Evolutionary conservation across 2,329 filamentous ascomycete genomes (phyloP), one percentile per base, ranked within the genome.

Genomic region (Dactylellina cionopaga): DNA sequence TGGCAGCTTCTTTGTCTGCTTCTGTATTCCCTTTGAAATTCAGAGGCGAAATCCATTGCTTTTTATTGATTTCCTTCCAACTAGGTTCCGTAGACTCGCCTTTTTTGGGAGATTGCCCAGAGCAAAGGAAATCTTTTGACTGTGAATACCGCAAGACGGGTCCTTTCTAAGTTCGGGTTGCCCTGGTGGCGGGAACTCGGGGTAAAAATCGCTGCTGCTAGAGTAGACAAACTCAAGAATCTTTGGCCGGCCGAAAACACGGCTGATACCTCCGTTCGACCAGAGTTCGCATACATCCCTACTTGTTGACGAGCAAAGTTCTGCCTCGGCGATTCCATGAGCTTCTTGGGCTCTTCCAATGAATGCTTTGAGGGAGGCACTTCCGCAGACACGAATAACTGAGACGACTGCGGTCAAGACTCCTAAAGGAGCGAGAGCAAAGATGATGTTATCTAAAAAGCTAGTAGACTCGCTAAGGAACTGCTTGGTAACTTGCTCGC

Each of bases 351-450:
- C 77, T 33, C 81, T 63, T 0, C 82, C 82, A 5, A 83, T 77
- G 17, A 83, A 78, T 1, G 82, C 80, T 11, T 79, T 77, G 51
- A 74, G 24, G 15, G 60, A 76, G 2, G 47, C 13, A 35, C 27
- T 62, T 43, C 63, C 0, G 78, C 81, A 58, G 75, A 81, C 33
- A 54, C 79, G 76, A 15, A 80, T 80, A 0, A 76, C 76, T 7
- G 74, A 75, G n/a, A 79, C 78, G 0, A 83, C 71, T 0, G 78
- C 77, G 0, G 82, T 83, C 5, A 83, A 58, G 17, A 83, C 80
- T 0, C 82, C 65, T 0, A 75, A 0, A 74, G 74, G 74, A 4
- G 71, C 75, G 4, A 73, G 17, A 0, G 71, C 75, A 24, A 76
- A 76, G 10, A 76, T 70, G n/a, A 76, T 22, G 24, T 60, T 62